A percentile compares a stretch with the other conserved stretches of the same genome.
Conservation (phyloP, 257 asterid species). For the Jacaranda mimosifolia region DNA sequence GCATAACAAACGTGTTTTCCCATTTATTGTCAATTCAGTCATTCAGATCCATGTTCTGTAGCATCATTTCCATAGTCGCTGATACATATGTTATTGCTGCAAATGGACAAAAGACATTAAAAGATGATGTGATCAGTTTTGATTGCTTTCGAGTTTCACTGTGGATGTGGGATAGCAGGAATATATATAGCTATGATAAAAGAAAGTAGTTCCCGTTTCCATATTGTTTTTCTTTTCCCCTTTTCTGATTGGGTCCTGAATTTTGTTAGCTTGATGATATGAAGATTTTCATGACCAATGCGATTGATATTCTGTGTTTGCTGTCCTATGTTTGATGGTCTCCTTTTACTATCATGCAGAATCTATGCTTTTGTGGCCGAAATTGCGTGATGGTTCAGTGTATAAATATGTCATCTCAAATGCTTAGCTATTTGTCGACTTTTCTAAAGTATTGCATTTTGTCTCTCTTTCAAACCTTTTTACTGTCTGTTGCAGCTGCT, state of each 20-base stretch:
- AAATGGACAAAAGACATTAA: background rate
- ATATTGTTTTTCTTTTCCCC: background rate
- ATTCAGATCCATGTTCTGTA: constrained; percentile 7
- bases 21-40: constrained; percentile 13
- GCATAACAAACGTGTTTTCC: constrained; percentile 9
- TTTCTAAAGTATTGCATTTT: background rate
- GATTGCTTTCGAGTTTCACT: constrained; percentile 8
- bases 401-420: no score
- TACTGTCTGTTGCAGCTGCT: background rate
- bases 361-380: background rate
- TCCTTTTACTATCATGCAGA: constrained; percentile 1
- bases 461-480: background rate
- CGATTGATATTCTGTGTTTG: background rate
- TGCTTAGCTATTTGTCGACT: background rate
- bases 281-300: background rate
- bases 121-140: background rate
- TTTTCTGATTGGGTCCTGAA: background rate
- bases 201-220: background rate
- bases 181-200: background rate
- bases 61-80: constrained; percentile 17
- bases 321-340: constrained; percentile 16
- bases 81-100: constrained; percentile 17
- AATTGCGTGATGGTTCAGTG: no score
- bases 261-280: constrained; percentile 12
- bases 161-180: background rate